A percentile compares a stretch with the other conserved stretches of the same genome.
Conservation (phyloP, 345 rosid genomes). For the Passiflora organensis region DNA sequence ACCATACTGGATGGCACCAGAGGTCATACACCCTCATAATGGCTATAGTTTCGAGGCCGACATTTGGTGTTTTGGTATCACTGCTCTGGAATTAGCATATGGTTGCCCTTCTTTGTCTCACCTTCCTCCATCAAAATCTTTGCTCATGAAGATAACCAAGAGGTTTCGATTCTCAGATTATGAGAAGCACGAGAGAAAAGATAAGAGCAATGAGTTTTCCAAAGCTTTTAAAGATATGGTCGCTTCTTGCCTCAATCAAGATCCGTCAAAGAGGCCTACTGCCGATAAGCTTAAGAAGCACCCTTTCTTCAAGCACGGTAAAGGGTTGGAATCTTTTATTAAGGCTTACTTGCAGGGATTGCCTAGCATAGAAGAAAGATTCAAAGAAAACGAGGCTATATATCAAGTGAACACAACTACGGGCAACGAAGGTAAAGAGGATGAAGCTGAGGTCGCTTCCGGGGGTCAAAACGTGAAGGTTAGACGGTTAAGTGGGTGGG, state of each 20-base stretch:
- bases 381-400: slow-evolving; percentile 27
- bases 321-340: slow-evolving; percentile 53
- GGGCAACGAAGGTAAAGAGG: slow-evolving; percentile 22
- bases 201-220: slow-evolving; percentile 55
- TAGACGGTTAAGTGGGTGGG: slow-evolving; percentile 93
- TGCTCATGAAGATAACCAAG: slow-evolving; percentile 76
- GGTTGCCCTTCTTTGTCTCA: slow-evolving; percentile 80
- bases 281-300: slow-evolving; percentile 74
- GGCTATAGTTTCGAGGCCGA: slow-evolving; percentile 89
- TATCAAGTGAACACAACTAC: background rate
- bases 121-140: slow-evolving; percentile 67
- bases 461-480: slow-evolving; percentile 27
- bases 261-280: slow-evolving; percentile 67
- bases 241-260: slow-evolving; percentile 70
- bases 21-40: slow-evolving; percentile 84
- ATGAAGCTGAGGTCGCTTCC: slow-evolving; percentile 16
- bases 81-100: slow-evolving; percentile 79
- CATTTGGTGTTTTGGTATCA: slow-evolving; percentile 92
- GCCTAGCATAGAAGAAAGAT: slow-evolving; percentile 67
- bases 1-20: slow-evolving; percentile 98
- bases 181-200: slow-evolving; percentile 41
- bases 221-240: slow-evolving; percentile 81
- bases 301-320: slow-evolving; percentile 63
- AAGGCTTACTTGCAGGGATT: slow-evolving; percentile 54
- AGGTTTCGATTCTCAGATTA: slow-evolving; percentile 68